Evolutionary conservation across 2,329 filamentous ascomycete genomes (phyloP).

Genomic region (Neofusicoccum laricinum): DNA sequence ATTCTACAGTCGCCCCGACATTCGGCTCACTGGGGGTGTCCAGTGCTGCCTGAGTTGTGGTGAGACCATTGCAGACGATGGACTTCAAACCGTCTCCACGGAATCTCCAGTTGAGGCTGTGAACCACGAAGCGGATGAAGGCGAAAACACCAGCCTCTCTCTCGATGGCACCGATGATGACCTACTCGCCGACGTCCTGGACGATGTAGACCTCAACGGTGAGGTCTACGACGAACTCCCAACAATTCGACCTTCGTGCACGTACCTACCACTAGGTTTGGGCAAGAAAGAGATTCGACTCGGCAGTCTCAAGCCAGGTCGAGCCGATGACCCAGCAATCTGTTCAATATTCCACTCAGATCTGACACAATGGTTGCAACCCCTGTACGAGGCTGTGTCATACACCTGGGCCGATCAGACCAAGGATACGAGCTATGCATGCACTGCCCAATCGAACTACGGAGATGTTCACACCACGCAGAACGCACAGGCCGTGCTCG

Average conservation of each 20-base stretch:
- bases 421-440: not conserved
- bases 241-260: too few relatives aligned
- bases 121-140: too few relatives aligned
- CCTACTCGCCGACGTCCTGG: not conserved
- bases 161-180: too few relatives aligned
- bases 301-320: not conserved
- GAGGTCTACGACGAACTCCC: not conserved
- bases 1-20: too few relatives aligned
- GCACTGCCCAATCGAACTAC: not conserved
- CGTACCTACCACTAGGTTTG: not conserved
- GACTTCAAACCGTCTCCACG: too few relatives aligned
- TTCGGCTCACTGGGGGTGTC: too few relatives aligned
- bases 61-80: too few relatives aligned
- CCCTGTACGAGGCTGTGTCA: not conserved
- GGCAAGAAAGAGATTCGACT: not conserved
- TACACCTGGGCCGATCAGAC: not conserved
- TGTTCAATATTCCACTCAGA: not conserved
- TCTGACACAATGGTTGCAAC: not conserved
- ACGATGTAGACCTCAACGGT: not conserved
- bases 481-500: not conserved
- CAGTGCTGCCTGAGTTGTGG: too few relatives aligned
- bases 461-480: not conserved
- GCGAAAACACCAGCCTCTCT: too few relatives aligned
- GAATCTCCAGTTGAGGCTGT: too few relatives aligned
- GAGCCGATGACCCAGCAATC: not conserved